Conservation (phyloP, 768 basidiomycete genomes). For the Trametopsis cervina region DNA sequence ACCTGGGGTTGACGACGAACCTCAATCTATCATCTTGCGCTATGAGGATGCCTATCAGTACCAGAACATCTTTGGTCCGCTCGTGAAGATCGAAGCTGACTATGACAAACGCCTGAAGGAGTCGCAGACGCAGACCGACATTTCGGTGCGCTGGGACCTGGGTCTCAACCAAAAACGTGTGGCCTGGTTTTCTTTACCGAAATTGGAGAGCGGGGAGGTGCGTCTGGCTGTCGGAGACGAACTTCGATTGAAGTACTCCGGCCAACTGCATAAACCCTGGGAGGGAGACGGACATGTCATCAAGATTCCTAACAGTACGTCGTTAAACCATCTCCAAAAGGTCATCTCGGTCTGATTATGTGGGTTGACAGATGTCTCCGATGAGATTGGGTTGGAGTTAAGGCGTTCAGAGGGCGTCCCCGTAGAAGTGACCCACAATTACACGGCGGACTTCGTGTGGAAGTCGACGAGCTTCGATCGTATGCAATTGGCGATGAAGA, state of each 20-base stretch:
- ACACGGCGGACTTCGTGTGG: constrained; percentile 99
- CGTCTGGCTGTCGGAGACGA: constrained; percentile 96
- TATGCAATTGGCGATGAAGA: constrained; percentile 99
- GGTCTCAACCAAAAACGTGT: constrained; percentile 98
- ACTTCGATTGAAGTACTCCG: constrained; percentile 80
- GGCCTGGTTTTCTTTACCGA: constrained; percentile 96
- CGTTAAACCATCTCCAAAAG: neutral
- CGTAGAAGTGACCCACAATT: constrained; percentile 88
- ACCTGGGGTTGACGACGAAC: constrained; percentile 96
- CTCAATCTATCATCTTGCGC: constrained; percentile 80
- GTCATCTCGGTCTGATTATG: constrained; percentile 3
- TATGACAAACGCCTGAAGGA: constrained; percentile 98
- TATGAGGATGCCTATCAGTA: constrained; percentile 99
- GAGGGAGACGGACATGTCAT: constrained; percentile 97
- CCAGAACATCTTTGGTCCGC: constrained; percentile 98
- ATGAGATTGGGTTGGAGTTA: constrained; percentile 94
- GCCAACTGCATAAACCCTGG: constrained; percentile 89
- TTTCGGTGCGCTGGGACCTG: constrained; percentile 94
- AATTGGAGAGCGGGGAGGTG: constrained; percentile 97
- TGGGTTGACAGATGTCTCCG: constrained; percentile 74
- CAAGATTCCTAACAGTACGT: constrained; percentile 97
- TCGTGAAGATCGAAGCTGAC: constrained; percentile 99
- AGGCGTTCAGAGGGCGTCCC: constrained; percentile 89
- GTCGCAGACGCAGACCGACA: constrained; percentile 96
- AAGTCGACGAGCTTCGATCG: constrained; percentile 99